Base-by-base conservation (phyloP, 2,329 filamentous ascomycete genomes). In the Colletotrichum truncatum region DNA sequence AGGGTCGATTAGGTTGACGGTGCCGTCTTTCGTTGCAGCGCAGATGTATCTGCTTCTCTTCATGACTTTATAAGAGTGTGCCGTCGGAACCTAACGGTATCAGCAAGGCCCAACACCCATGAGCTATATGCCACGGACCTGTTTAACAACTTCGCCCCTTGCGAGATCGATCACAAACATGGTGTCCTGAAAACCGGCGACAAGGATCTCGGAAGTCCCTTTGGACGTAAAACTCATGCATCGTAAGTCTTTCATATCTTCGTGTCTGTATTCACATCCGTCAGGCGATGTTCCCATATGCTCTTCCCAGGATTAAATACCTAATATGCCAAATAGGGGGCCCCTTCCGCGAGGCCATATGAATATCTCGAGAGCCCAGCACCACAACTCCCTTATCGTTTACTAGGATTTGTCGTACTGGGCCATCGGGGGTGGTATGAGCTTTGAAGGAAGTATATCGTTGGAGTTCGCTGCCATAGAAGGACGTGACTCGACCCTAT, bases 171-270 rank as follows among this genome's bases (percentile, higher is more conserved):
- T 85, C 18, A 89, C 90, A 75, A 97, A 92, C 92, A 99, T 97
- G 52, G 86, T 87, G 59, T 91, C 87, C 78, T 99, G 96, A 70
- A 91, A 88, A 48, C 96, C 96, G 48, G 94, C 96, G 32, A 95
- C 92, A 18, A 99, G 82, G 62, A 99, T 90, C 73, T 97, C 92
- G 12, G 88, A 87, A 25, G 92, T 93, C 8, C 91, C 91, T 73
- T 94, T 94, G 26, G 93, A 94, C 2, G 93, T 97, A 75, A 97
- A 98, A 76, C 92, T 95, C 94, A 98, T 98, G 78, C 96, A 98
- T 71, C 89, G 89, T 69, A 99, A 82, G 74, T 98, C 93, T 68
- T 86, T 89, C 91, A 98, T 97, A 60, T 91, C 91, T 26, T 89
- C 83, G 73, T 89, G 85, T 69, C 90, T 92, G 25, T 45, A 12